Evolutionary conservation across 73 alveolate genomes (phyloP).

Genomic region (Vitrella brassicaformis): DNA sequence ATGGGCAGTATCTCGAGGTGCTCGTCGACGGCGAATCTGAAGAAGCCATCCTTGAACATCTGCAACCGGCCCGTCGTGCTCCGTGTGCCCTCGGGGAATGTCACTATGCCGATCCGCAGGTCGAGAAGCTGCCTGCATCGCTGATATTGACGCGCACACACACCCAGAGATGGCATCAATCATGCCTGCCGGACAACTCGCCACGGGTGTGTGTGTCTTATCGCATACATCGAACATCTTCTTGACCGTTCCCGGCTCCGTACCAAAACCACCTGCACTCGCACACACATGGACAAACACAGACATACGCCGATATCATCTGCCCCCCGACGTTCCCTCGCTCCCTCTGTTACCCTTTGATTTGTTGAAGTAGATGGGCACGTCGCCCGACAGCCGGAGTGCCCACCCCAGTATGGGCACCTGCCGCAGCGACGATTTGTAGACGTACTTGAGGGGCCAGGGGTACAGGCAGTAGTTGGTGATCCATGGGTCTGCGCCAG

Average conservation of each 20-base stretch:
- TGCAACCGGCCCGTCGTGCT: neutral
- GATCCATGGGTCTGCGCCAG: neutral
- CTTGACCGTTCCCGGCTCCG: too few species aligned
- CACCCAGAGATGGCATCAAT: neutral
- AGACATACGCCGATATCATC: too few species aligned
- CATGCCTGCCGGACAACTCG: too few species aligned
- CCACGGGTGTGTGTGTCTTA: too few species aligned
- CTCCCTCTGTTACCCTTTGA: too few species aligned
- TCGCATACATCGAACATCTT: too few species aligned
- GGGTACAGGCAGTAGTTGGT: neutral
- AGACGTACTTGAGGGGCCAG: neutral
- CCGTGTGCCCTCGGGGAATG: neutral
- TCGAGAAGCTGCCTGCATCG: neutral
- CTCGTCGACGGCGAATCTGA: neutral
- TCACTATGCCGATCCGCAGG: neutral
- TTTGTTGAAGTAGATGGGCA: neutral
- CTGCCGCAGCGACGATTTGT: neutral
- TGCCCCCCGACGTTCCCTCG: too few species aligned
- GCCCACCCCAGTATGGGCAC: neutral
- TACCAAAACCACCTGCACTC: too few species aligned
- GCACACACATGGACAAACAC: too few species aligned
- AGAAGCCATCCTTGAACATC: neutral
- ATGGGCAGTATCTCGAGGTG: neutral
- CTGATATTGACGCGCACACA: neutral
- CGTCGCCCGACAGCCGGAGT: neutral